Evolutionary conservation across 305 asterid genomes (phyloP).

Genomic region (Solanum hybrid): DNA sequence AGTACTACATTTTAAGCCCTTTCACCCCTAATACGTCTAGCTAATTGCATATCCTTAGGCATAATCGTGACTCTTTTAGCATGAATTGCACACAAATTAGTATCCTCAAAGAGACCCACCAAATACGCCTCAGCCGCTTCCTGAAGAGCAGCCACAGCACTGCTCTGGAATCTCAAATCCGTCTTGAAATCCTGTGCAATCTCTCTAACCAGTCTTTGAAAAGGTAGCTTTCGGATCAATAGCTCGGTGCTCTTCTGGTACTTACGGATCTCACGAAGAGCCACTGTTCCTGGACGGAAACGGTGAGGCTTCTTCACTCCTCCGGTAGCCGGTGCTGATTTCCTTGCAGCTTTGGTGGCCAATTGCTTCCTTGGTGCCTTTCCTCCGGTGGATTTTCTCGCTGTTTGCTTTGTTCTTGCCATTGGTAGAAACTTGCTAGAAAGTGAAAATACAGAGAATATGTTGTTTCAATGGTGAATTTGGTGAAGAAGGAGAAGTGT

Average conservation of each 20-base stretch:
- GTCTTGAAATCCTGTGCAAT: background rate
- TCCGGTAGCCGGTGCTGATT: background rate
- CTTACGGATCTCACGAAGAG: constrained; percentile 56
- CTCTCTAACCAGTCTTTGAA: constrained; percentile 42
- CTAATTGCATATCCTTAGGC: background rate
- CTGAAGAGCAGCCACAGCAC: background rate
- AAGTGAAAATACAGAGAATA: background rate
- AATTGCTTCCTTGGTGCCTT: constrained; percentile 6
- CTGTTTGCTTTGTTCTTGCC: constrained; percentile 10
- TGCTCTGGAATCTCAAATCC: background rate
- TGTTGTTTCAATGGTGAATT: background rate
- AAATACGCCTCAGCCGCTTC: background rate
- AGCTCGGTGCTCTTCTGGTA: constrained; percentile 76
- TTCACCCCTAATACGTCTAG: background rate
- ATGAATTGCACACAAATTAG: background rate
- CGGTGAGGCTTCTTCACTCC: constrained; percentile 10
- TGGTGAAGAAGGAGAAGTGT: background rate
- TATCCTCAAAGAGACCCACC: background rate
- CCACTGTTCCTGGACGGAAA: constrained; percentile 2
- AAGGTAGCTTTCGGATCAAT: constrained; percentile 56
- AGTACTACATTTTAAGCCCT: background rate
- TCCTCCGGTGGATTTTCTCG: constrained; percentile 4
- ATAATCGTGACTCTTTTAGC: background rate
- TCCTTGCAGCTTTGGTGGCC: constrained; percentile 1
- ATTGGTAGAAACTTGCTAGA: background rate